Conservation (phyloP, 768 basidiomycete genomes). For the Leccinellum luteum region DNA sequence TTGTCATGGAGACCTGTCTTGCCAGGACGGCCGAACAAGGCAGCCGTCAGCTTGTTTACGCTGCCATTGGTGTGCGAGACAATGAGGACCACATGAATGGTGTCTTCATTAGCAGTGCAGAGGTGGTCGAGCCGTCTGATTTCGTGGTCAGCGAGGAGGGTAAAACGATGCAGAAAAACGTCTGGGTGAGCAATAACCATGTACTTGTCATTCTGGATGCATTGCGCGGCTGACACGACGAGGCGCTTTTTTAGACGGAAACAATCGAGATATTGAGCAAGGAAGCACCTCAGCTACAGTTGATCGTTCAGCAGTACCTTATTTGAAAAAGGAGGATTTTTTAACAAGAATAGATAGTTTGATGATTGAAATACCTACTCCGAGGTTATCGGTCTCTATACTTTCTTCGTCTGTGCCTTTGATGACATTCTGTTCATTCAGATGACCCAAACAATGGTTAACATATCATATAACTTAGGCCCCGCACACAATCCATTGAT, state of each 20-base stretch:
- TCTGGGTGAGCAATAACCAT: constrained; percentile 32
- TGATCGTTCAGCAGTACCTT: constrained; percentile 15
- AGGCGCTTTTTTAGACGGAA: constrained; percentile 11
- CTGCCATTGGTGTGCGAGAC: constrained; percentile 25
- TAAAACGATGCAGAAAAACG: constrained; percentile 22
- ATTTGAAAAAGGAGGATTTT: background rate
- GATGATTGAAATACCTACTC: too few species aligned
- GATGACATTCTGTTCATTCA: too few species aligned
- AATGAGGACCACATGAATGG: constrained; percentile 23
- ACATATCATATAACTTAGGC: too few species aligned
- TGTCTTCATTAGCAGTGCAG: constrained; percentile 11
- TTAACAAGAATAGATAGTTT: too few species aligned
- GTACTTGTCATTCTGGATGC: too few species aligned
- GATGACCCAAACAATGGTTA: too few species aligned
- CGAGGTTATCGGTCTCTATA: too few species aligned
- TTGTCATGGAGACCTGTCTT: constrained; percentile 10
- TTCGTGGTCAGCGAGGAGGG: constrained; percentile 33
- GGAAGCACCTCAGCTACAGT: constrained; percentile 9
- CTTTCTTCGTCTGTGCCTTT: too few species aligned
- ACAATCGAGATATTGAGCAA: constrained; percentile 19
- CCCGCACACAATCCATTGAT: too few species aligned
- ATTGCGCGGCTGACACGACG: too few species aligned
- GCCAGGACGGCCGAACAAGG: constrained; percentile 31
- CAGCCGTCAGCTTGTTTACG: constrained; percentile 34
- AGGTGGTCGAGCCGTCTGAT: constrained; percentile 30